Conservation (phyloP, 2,329 filamentous ascomycete species). For the Lasiodiplodia gonubiensis region DNA sequence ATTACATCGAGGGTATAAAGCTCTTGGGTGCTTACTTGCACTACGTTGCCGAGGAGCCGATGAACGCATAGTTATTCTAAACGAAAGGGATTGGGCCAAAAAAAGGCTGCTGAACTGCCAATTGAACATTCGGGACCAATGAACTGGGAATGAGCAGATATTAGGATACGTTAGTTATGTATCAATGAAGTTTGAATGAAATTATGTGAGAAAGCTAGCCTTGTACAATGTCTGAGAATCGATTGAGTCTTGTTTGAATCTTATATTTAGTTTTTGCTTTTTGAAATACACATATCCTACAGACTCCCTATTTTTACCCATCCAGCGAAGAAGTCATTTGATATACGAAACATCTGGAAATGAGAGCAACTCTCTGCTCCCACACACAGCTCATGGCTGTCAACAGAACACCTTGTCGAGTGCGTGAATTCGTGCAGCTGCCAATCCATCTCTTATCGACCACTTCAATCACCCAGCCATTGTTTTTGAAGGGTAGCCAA, state of each 20-base stretch:
- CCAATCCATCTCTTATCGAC: background rate
- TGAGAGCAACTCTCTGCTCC: background rate
- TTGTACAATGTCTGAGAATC: background rate
- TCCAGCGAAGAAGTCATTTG: background rate
- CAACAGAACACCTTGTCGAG: background rate
- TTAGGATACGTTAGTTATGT: background rate
- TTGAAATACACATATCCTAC: conserved; percentile 18
- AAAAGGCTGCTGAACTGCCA: background rate
- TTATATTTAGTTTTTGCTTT: background rate
- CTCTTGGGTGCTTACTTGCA: conserved; percentile 92
- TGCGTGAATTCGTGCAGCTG: background rate
- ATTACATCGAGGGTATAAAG: conserved; percentile 99
- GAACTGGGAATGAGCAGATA: background rate
- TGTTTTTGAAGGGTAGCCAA: background rate
- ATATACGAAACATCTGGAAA: conserved; percentile 2
- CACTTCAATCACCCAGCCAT: background rate
- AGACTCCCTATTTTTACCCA: conserved; percentile 14
- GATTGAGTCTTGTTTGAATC: background rate
- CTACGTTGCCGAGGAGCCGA: conserved; percentile 90
- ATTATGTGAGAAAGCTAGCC: background rate
- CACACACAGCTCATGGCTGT: background rate
- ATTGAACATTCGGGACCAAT: background rate
- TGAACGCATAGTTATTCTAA: conserved; percentile 36
- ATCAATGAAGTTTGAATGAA: background rate
- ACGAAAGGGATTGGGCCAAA: background rate